Conservation (phyloP, 2,329 filamentous ascomycete genomes). For the Penicillium expansum region DNA sequence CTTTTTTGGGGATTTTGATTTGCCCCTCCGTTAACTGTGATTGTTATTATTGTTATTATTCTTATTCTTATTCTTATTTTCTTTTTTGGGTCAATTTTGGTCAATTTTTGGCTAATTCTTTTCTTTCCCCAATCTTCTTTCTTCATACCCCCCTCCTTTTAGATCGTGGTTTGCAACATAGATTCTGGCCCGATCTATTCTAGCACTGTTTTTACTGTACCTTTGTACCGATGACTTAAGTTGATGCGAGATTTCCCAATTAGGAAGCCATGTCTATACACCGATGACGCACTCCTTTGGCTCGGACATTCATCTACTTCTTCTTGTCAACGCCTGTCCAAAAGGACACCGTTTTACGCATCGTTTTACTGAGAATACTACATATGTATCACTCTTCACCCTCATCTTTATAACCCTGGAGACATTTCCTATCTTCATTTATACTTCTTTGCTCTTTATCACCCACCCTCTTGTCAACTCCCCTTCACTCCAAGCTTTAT, state of each 20-base stretch:
- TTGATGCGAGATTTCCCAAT: constrained; percentile 12
- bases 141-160: not conserved
- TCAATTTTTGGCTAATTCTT: not conserved
- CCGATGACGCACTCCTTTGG: constrained; percentile 18
- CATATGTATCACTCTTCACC: not conserved
- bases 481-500: not conserved
- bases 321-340: constrained; percentile 5
- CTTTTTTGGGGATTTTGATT: not conserved
- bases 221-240: not conserved
- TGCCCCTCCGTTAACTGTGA: constrained; percentile 5
- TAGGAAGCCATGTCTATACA: constrained; percentile 17
- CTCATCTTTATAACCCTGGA: constrained; percentile 3
- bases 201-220: not conserved
- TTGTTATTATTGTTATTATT: constrained; percentile 8
- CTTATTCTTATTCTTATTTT: not conserved
- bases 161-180: not conserved
- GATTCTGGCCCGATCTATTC: constrained; percentile 5
- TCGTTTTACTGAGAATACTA: not conserved
- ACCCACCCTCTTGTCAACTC: constrained; percentile 3
- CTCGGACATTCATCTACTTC: constrained; percentile 11
- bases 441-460: constrained; percentile 5
- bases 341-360: constrained; percentile 1
- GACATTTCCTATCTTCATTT: not conserved
- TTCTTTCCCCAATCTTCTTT: not conserved
- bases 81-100: not conserved